Conservation (phyloP, 805 yeast genomes). For the Ogataea wickerhamii region DNA sequence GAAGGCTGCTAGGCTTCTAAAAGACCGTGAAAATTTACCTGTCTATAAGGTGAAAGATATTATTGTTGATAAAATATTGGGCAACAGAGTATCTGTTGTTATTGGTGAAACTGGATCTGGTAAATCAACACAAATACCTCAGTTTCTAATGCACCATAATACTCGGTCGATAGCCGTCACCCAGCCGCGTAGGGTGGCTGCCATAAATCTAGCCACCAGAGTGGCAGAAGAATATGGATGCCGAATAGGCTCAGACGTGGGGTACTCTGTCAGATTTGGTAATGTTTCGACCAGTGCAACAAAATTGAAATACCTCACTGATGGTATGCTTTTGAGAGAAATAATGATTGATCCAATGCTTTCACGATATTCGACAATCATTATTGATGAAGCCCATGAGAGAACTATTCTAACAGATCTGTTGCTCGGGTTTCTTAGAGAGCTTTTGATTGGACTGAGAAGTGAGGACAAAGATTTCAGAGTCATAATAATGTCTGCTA, state of each 20-base stretch:
- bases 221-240: slow-evolving; percentile 88
- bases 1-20: slow-evolving; percentile 44
- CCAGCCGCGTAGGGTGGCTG: slow-evolving; percentile 97
- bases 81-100: slow-evolving; percentile 68
- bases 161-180: slow-evolving; percentile 77
- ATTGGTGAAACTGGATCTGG: slow-evolving; percentile 98
- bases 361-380: slow-evolving; percentile 64
- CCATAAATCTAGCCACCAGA: slow-evolving; percentile 87
- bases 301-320: slow-evolving; percentile 80
- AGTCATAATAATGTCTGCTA: slow-evolving; percentile 92
- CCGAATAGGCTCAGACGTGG: slow-evolving; percentile 73
- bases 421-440: slow-evolving; percentile 82
- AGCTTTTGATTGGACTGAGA: slow-evolving; percentile 47
- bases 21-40: slow-evolving; percentile 61
- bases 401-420: slow-evolving; percentile 90
- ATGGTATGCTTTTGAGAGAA: slow-evolving; percentile 95
- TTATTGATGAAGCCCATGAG: slow-evolving; percentile 97
- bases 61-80: slow-evolving; percentile 50
- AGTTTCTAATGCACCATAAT: slow-evolving; percentile 61
- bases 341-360: slow-evolving; percentile 70
- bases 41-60: slow-evolving; percentile 68
- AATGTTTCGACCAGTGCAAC: slow-evolving; percentile 59
- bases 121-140: slow-evolving; percentile 96
- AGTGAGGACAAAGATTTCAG: slow-evolving; percentile 50
- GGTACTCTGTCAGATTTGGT: slow-evolving; percentile 90